Evolutionary conservation across 345 rosid species (phyloP).

Genomic region (Ailanthus altissimus): DNA sequence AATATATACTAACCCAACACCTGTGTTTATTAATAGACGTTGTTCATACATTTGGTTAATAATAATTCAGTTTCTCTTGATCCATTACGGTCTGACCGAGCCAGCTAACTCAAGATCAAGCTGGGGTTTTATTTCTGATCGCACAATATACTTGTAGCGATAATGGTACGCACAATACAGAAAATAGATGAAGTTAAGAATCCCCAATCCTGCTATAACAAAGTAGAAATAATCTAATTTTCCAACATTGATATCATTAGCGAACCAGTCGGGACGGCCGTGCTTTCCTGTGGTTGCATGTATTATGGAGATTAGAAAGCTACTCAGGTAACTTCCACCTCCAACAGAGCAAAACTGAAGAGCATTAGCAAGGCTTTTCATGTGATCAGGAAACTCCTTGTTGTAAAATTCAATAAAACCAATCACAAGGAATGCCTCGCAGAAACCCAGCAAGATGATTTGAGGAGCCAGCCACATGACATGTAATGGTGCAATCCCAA

Average conservation of each 20-base stretch:
- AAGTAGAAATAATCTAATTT: conserved; percentile 59
- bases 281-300: conserved; percentile 40
- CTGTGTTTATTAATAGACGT: no score
- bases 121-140: conserved; percentile 8
- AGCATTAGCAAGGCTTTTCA: conserved; percentile 62
- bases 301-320: conserved; percentile 37
- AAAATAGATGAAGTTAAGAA: conserved; percentile 48
- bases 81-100: not conserved
- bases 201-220: conserved; percentile 48
- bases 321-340: conserved; percentile 38
- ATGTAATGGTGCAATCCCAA: conserved; percentile 32
- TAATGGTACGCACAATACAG: conserved; percentile 43
- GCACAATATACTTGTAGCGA: conserved; percentile 40
- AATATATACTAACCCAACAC: no score
- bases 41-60: not conserved
- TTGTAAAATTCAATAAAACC: conserved; percentile 67
- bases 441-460: conserved; percentile 55
- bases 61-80: not conserved
- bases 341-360: conserved; percentile 44
- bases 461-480: conserved; percentile 61
- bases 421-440: conserved; percentile 53
- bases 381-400: conserved; percentile 55
- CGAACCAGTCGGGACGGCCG: conserved; percentile 52
- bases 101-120: conserved; percentile 20
- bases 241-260: conserved; percentile 47